Evolutionary conservation across 108 stramenopile genomes (phyloP).

Genomic region (Discostella pseudostelligera): DNA sequence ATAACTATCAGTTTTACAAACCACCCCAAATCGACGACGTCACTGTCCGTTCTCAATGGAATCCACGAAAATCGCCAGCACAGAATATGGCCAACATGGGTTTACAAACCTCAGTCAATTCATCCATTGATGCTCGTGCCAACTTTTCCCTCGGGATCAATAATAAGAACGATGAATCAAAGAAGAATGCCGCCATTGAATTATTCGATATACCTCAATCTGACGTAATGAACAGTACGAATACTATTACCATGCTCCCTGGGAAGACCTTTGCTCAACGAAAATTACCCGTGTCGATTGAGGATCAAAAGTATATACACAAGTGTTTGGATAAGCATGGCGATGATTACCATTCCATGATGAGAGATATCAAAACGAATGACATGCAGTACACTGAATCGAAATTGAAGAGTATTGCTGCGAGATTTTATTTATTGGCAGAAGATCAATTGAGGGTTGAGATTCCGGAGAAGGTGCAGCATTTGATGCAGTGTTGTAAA

Average conservation of each 20-base stretch:
- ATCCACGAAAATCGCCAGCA: constrained; percentile 61
- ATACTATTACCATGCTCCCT: constrained; percentile 30
- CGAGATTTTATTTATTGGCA: constrained; percentile 61
- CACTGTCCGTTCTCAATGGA: constrained; percentile 59
- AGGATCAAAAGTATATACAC: constrained; percentile 77
- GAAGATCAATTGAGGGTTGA: constrained; percentile 62
- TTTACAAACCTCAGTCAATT: constrained; percentile 55
- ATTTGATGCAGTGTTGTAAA: constrained; percentile 40
- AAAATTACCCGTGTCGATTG: constrained; percentile 52
- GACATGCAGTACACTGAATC: constrained; percentile 76
- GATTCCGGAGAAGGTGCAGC: constrained; percentile 61
- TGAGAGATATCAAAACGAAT: constrained; percentile 75
- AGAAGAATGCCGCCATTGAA: constrained; percentile 51
- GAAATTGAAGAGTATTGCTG: constrained; percentile 71
- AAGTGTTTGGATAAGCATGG: constrained; percentile 74
- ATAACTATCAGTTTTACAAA: constrained; percentile 51
- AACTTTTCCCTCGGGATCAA: constrained; percentile 15
- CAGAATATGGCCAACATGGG: constrained; percentile 69
- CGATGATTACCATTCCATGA: constrained; percentile 68
- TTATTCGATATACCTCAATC: constrained; percentile 85
- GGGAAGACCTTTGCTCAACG: constrained; percentile 47
- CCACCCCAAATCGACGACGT: constrained; percentile 59
- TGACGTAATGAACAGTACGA: constrained; percentile 43
- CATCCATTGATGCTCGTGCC: constrained; percentile 28
- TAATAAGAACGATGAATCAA: constrained; percentile 24